Evolutionary conservation across 768 basidiomycete genomes (phyloP).

Genomic region (Cyclocybe aegerita): DNA sequence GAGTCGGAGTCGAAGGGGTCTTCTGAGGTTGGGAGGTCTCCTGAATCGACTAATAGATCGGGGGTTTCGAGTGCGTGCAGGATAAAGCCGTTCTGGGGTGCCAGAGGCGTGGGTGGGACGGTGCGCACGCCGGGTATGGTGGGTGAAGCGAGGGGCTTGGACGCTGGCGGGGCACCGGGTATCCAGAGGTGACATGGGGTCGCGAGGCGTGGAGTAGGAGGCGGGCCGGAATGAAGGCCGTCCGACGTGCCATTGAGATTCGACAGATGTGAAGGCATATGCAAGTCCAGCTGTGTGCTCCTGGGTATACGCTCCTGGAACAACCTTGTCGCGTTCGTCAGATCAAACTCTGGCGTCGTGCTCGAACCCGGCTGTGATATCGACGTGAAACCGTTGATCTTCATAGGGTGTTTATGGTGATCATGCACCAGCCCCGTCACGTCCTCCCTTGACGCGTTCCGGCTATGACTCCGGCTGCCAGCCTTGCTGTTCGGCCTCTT

Average conservation of each 20-base stretch:
- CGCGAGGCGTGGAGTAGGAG: conserved; percentile 31
- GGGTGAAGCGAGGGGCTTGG: conserved; percentile 29
- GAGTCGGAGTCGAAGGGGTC: conserved; percentile 5
- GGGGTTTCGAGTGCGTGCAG: no score
- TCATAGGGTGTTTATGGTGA: not conserved
- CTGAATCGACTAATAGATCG: no score
- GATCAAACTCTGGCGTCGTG: no score
- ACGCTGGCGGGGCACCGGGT: conserved; percentile 55
- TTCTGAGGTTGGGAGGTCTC: no score
- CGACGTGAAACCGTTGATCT: no score
- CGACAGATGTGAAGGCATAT: not conserved
- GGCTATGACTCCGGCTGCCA: conserved; percentile 34
- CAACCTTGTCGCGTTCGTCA: no score
- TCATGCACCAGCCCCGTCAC: conserved; percentile 1
- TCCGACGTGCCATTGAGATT: not conserved
- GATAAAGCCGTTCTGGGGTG: not conserved
- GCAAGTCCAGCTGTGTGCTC: not conserved
- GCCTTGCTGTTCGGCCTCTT: conserved; percentile 37
- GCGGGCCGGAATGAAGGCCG: not conserved
- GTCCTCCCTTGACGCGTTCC: conserved; percentile 23
- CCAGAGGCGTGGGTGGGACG: conserved; percentile 20
- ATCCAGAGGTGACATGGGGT: conserved; percentile 57
- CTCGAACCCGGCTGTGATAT: no score
- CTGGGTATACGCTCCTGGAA: not conserved
- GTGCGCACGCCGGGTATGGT: conserved; percentile 13